A percentile compares a stretch with the other conserved stretches of the same genome.
Evolutionary conservation across 805 yeast species (phyloP).

Genomic region (Wickerhamomyces pijperi): DNA sequence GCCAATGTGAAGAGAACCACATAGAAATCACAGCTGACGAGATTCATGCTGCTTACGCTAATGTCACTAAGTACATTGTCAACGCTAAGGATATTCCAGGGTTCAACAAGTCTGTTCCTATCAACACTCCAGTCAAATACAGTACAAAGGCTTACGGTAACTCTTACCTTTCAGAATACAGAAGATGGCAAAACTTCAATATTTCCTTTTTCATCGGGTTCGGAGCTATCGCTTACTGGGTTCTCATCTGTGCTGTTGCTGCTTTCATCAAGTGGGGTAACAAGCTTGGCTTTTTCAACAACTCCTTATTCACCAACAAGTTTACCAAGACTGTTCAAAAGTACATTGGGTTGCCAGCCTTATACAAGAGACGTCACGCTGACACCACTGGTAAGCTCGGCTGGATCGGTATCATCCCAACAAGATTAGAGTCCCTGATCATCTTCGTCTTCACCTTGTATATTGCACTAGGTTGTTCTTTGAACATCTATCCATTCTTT

Average conservation of each 20-base stretch:
- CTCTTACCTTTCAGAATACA: conserved; percentile 15
- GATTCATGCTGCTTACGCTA: conserved; percentile 26
- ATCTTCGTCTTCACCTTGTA: conserved; percentile 23
- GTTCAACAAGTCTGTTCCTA: conserved; percentile 23
- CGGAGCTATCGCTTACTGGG: conserved; percentile 40
- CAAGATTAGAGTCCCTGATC: conserved; percentile 19
- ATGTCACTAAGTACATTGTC: conserved; percentile 33
- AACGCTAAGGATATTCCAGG: conserved; percentile 21
- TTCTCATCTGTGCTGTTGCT: conserved; percentile 28
- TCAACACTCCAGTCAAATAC: conserved; percentile 26
- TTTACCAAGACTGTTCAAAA: conserved; percentile 9
- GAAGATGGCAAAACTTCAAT: conserved; percentile 25
- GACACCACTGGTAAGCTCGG: conserved; percentile 8
- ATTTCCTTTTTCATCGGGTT: conserved; percentile 35
- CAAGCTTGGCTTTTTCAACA: conserved; percentile 9
- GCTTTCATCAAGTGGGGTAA: conserved; percentile 20
- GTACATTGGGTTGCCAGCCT: conserved; percentile 10
- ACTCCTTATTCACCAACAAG: conserved; percentile 5
- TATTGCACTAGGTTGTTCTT: conserved; percentile 5
- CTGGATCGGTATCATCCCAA: conserved; percentile 16
- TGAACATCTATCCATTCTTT: conserved; percentile 12
- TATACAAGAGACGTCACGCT: conserved; percentile 10
- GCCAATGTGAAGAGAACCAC: conserved; percentile 15
- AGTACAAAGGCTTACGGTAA: conserved; percentile 16
- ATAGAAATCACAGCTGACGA: conserved; percentile 23